Conservation (phyloP, 352 stramenopile species). For the Phytopythium chamaehyphon region DNA sequence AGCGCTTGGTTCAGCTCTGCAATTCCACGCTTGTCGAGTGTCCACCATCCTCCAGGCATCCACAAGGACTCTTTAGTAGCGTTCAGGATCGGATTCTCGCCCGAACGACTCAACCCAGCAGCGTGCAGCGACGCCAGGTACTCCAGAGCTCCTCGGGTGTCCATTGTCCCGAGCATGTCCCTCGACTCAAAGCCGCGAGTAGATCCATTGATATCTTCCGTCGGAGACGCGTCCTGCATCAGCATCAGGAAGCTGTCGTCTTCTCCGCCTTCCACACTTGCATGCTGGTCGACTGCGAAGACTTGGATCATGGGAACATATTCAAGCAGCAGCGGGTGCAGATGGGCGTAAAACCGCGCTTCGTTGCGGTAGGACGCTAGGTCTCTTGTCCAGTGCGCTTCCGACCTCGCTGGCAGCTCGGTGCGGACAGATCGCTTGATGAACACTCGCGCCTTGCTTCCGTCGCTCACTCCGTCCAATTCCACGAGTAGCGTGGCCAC, state of each 20-base stretch:
- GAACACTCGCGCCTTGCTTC: slow-evolving; percentile 29
- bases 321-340: slow-evolving; percentile 24
- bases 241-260: slow-evolving; percentile 49
- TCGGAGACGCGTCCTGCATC: slow-evolving; percentile 33
- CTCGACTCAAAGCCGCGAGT: slow-evolving; percentile 18
- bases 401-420: slow-evolving; percentile 40
- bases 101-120: slow-evolving; percentile 19
- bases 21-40: slow-evolving; percentile 47
- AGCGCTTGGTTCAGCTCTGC: slow-evolving; percentile 31
- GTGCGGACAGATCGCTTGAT: slow-evolving; percentile 58
- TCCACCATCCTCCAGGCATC: slow-evolving; percentile 52
- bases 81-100: slow-evolving; percentile 14
- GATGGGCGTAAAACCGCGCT: slow-evolving; percentile 49
- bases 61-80: slow-evolving; percentile 30
- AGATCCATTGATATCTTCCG: background rate
- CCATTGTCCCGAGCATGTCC: slow-evolving; percentile 29
- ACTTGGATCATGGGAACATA: slow-evolving; percentile 43
- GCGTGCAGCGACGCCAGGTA: slow-evolving; percentile 55
- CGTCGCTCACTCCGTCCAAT: slow-evolving; percentile 1
- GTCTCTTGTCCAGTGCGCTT: slow-evolving; percentile 49
- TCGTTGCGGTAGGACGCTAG: slow-evolving; percentile 59
- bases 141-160: slow-evolving; percentile 34
- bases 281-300: slow-evolving; percentile 38
- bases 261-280: slow-evolving; percentile 14
- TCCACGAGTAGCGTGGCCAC: slow-evolving; percentile 36